phyloP scores from a whole-genome alignment of 495 filamentous ascomycete species.

The Apodospora peruviana region DNA sequence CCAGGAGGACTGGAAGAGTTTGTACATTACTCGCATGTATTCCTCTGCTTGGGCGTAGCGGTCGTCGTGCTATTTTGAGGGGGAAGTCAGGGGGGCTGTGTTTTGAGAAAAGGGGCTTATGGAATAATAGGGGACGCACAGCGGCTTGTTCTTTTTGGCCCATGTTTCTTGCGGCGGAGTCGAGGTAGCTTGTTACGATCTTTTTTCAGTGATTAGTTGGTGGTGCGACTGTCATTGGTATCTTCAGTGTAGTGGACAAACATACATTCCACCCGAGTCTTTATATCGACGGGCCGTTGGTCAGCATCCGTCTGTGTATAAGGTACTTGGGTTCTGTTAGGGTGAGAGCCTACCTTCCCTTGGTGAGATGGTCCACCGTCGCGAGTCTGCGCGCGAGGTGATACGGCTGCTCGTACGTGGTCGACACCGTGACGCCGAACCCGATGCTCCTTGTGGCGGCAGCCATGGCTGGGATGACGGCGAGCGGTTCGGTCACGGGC shows the following conservation, averaged over 20 bases:
- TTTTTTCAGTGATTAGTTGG: no score
- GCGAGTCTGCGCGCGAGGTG: slow-evolving; percentile 60
- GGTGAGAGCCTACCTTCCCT: slow-evolving; percentile 35
- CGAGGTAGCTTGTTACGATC: slow-evolving; percentile 63
- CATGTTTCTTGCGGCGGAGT: slow-evolving; percentile 60
- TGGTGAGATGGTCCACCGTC: slow-evolving; percentile 62
- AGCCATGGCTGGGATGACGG: slow-evolving; percentile 43
- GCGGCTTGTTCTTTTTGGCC: slow-evolving; percentile 46
- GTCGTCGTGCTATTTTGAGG: slow-evolving; percentile 52
- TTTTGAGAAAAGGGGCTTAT: background rate
- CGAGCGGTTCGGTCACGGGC: slow-evolving; percentile 53
- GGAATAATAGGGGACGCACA: slow-evolving; percentile 12
- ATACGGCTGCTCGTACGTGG: slow-evolving; percentile 66
- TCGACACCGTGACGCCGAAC: slow-evolving; percentile 59
- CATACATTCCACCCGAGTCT: slow-evolving; percentile 55
- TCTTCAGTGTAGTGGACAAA: background rate
- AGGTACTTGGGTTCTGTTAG: background rate
- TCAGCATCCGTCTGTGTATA: background rate
- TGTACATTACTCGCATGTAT: slow-evolving; percentile 64
- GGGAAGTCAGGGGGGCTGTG: slow-evolving; percentile 10
- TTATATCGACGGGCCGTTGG: background rate
- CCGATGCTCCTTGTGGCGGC: slow-evolving; percentile 55
- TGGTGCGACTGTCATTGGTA: background rate
- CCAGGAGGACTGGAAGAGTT: slow-evolving; percentile 66
- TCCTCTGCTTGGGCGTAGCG: slow-evolving; percentile 63